These are phyloP conservation scores for Penicillium diatomitis DNA, from an alignment of 495 filamentous ascomycete species.

Conservation along the genomic window DNA sequence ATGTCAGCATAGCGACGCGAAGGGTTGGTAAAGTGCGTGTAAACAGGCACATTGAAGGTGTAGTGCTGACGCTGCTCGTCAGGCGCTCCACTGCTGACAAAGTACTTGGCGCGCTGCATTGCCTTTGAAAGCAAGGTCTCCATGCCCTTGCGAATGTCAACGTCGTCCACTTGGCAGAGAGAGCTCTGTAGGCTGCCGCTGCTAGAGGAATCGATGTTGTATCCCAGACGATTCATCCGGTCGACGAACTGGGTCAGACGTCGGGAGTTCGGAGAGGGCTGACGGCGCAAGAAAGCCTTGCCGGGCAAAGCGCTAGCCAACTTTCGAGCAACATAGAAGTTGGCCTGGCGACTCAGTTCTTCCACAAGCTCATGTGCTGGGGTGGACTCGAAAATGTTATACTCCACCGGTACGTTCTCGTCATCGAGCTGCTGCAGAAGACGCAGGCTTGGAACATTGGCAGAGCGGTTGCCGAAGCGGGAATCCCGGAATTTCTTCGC, in stretches of 20 bases:
- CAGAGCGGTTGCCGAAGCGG: slow-evolving; percentile 67
- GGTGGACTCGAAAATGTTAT: slow-evolving; percentile 90
- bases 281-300: slow-evolving; percentile 84
- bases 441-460: slow-evolving; percentile 73
- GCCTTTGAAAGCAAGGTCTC: slow-evolving; percentile 89
- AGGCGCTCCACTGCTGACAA: slow-evolving; percentile 62
- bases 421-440: slow-evolving; percentile 93
- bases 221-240: slow-evolving; percentile 84
- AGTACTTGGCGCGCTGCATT: slow-evolving; percentile 95
- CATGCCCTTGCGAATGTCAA: slow-evolving; percentile 90
- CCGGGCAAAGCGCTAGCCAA: slow-evolving; percentile 71
- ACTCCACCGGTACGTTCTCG: slow-evolving; percentile 91
- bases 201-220: slow-evolving; percentile 78
- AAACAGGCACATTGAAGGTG: slow-evolving; percentile 82
- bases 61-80: slow-evolving; percentile 78
- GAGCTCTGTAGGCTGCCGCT: slow-evolving; percentile 88
- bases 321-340: slow-evolving; percentile 80
- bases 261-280: slow-evolving; percentile 74
- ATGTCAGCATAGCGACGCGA: slow-evolving; percentile 92
- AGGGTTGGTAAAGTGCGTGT: slow-evolving; percentile 96
- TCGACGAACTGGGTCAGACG: slow-evolving; percentile 86
- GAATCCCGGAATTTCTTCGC: slow-evolving; percentile 82
- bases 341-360: slow-evolving; percentile 86
- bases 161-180: slow-evolving; percentile 81
- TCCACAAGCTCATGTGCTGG: slow-evolving; percentile 88